A percentile compares a stretch with the other conserved stretches of the same genome.
Evolutionary conservation across 2,329 filamentous ascomycete genomes (phyloP).

Genomic region (Trematosphaeria pertusa): DNA sequence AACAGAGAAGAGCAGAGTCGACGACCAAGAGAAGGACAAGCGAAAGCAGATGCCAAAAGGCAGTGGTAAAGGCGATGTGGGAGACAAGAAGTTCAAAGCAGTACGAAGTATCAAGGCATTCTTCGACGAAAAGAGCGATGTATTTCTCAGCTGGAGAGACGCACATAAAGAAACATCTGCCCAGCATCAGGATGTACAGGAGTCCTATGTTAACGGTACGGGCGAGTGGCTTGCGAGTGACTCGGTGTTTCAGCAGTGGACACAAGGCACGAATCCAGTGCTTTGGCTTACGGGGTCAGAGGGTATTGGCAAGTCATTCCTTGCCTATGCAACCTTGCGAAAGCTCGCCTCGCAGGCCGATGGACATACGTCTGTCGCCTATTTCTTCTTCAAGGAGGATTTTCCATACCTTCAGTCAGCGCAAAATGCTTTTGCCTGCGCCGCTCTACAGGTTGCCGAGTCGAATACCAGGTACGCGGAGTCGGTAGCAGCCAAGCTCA

Average conservation of each 20-base stretch:
- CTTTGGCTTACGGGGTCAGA: slow-evolving; percentile 39
- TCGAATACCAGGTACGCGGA: slow-evolving; percentile 40
- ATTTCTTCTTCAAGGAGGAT: slow-evolving; percentile 51
- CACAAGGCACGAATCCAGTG: slow-evolving; percentile 17
- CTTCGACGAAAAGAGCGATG: slow-evolving; percentile 19
- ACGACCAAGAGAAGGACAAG: slow-evolving; percentile 12
- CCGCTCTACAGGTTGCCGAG: slow-evolving; percentile 42
- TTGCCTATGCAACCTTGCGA: slow-evolving; percentile 24
- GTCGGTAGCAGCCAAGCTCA: slow-evolving; percentile 33
- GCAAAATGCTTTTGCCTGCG: slow-evolving; percentile 31
- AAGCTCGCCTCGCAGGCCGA: slow-evolving; percentile 24
- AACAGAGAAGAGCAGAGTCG: not conserved
- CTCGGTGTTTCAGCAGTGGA: slow-evolving; percentile 37
- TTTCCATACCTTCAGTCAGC: slow-evolving; percentile 27
- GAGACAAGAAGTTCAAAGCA: slow-evolving; percentile 16
- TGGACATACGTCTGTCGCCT: slow-evolving; percentile 19
- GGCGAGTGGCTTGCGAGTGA: slow-evolving; percentile 41
- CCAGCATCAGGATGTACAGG: slow-evolving; percentile 30
- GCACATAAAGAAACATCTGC: slow-evolving; percentile 6
- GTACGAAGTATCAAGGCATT: slow-evolving; percentile 20
- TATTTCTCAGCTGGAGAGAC: slow-evolving; percentile 17
- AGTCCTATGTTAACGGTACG: slow-evolving; percentile 38
- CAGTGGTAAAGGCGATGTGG: slow-evolving; percentile 14
- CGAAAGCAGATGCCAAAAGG: slow-evolving; percentile 10
- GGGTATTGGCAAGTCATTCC: slow-evolving; percentile 46